Evolutionary conservation across 257 asterid species (phyloP).

Genomic region (Petunia axillaris): DNA sequence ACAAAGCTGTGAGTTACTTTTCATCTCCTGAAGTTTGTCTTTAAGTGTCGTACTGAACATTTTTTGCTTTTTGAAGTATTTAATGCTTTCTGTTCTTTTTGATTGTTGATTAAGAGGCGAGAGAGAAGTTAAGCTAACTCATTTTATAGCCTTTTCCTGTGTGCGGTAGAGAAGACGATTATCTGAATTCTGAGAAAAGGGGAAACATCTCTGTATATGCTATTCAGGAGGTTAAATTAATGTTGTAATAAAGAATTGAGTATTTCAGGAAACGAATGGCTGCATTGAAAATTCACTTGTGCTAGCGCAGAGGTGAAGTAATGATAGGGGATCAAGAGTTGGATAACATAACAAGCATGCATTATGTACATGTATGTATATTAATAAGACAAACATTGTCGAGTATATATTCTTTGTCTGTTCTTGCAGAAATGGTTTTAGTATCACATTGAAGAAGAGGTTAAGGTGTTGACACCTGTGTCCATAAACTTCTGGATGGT

Average conservation of each 20-base stretch:
- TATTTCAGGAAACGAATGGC: background rate
- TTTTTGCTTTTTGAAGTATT: background rate
- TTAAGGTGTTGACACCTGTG: background rate
- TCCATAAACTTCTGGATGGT: background rate
- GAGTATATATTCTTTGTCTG: background rate
- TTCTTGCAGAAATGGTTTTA: background rate
- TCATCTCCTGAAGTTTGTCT: background rate
- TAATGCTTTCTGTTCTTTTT: background rate
- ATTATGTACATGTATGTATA: background rate
- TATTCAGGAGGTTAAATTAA: background rate
- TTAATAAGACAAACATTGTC: background rate
- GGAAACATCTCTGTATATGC: background rate
- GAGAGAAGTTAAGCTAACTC: background rate
- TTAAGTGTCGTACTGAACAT: background rate
- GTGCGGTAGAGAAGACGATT: background rate
- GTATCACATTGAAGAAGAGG: background rate
- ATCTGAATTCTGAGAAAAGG: background rate
- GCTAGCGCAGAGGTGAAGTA: background rate
- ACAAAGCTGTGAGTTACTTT: slow-evolving; percentile 80
- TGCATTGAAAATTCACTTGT: background rate
- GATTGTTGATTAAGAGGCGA: background rate
- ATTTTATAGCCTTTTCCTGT: background rate
- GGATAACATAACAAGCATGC: background rate
- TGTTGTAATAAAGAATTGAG: background rate
- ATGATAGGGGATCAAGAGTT: slow-evolving; percentile 8